These are phyloP conservation scores for Neofusicoccum kwambonambiense DNA, from an alignment of 2,329 filamentous ascomycete species.

Conservation along the genomic window DNA sequence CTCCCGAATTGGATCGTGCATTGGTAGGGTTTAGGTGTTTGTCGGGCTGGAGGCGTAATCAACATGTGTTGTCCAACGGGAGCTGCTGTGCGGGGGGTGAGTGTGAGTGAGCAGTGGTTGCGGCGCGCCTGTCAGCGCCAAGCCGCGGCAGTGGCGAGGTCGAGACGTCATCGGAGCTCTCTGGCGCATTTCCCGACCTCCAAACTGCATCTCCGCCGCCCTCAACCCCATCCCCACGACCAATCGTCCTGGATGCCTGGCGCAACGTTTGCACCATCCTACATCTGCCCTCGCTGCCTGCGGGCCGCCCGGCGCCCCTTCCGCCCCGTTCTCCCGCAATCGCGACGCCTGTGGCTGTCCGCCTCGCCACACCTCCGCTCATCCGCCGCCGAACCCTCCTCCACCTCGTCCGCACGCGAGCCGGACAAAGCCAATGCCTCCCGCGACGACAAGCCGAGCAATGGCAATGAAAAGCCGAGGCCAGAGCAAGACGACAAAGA, in stretches of 20 bases:
- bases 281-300: slow-evolving; percentile 42
- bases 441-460: neutral
- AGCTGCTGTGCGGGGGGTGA: neutral
- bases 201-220: neutral
- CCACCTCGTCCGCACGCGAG: slow-evolving; percentile 18
- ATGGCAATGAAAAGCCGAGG: neutral
- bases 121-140: neutral
- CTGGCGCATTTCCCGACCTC: neutral
- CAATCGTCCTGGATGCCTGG: neutral
- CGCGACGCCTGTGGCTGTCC: slow-evolving; percentile 13
- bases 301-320: slow-evolving; percentile 27
- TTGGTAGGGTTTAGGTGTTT: slow-evolving; percentile 9
- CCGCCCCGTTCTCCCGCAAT: slow-evolving; percentile 19
- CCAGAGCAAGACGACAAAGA: slow-evolving; percentile 26
- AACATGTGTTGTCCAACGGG: neutral
- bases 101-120: neutral
- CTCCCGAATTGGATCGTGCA: slow-evolving; percentile 15
- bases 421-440: slow-evolving; percentile 23
- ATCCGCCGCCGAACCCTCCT: slow-evolving; percentile 25
- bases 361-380: slow-evolving; percentile 22
- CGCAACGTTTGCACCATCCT: slow-evolving; percentile 17
- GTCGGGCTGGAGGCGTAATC: neutral
- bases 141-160: neutral
- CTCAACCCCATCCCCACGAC: neutral
- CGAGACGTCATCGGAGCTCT: slow-evolving; percentile 10